Evolutionary conservation across 2,329 filamentous ascomycete species (phyloP).

Genomic region (Sarocladium kiliense): DNA sequence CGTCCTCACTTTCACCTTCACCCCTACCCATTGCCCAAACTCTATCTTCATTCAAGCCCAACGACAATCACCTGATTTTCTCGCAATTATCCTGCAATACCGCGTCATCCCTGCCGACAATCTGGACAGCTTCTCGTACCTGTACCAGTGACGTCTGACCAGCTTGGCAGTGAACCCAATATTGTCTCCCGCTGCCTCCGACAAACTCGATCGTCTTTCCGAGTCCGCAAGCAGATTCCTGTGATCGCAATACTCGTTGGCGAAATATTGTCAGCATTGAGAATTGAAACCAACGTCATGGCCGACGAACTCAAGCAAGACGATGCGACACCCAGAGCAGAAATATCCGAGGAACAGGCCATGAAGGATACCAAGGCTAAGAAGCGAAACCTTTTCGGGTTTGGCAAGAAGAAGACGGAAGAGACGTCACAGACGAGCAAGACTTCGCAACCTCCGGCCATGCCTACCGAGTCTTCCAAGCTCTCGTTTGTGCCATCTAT

Average conservation of each 20-base stretch:
- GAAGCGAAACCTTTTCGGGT: conserved; percentile 55
- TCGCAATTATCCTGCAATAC: background rate
- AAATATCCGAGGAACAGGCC: conserved; percentile 22
- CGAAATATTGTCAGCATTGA: background rate
- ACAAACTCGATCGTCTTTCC: background rate
- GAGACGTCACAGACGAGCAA: conserved; percentile 34
- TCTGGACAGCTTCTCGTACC: background rate
- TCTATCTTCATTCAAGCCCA: background rate
- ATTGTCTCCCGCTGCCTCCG: background rate
- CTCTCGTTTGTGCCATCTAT: conserved; percentile 31
- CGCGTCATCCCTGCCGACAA: background rate
- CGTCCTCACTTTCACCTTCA: background rate
- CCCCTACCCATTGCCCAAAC: background rate
- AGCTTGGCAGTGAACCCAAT: background rate
- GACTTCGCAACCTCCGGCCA: conserved; percentile 26
- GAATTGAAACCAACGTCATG: conserved; percentile 13
- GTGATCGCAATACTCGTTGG: background rate
- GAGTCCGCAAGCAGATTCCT: background rate
- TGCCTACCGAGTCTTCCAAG: conserved; percentile 30
- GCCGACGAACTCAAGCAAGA: conserved; percentile 22
- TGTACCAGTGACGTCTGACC: conserved; percentile 3
- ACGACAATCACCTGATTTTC: background rate
- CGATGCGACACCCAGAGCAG: conserved; percentile 26
- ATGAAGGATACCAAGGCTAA: conserved; percentile 25
- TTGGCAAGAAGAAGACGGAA: conserved; percentile 55